Evolutionary conservation across 495 filamentous ascomycete species (phyloP), one percentile per base, ranked within the genome.

Genomic region (Baudoinia panamericana): DNA sequence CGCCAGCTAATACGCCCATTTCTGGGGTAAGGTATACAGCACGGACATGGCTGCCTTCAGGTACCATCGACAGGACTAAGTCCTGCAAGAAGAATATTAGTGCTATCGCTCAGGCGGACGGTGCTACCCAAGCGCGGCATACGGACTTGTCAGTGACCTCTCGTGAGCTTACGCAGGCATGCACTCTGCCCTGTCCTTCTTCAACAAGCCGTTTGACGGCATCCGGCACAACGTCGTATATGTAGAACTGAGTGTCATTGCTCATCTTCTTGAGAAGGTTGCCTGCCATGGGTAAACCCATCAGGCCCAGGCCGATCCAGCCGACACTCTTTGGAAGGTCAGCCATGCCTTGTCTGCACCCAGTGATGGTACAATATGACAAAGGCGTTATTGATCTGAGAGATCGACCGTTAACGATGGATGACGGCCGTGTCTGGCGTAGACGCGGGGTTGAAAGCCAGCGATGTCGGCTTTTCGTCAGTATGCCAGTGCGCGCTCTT

Each of bases 221-320:
- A 12, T 51, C 28, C 20, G 46, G 39, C 1, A 56, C 45, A 1
- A 68, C 57, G 36, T 70, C 67, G 42, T 54, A 68, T 3, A 70
- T 51, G 26, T 60, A 50, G 15, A 69, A 41, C 1, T 48, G 41
- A 1, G 57, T 48, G 13, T 48, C 41, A 2, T 35, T 23, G 7
- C 53, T 51, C 12, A 64, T 44, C 35, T 70, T 70, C 15, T 57
- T 50, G 3, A 54, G 44, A 21, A 70, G 46, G 35, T 68, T 58
- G 13, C 37, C 37, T 13, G 56, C 57, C 64, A 70, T 70, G 22
- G 58, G 63, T 24, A 51, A 56, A 7, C 67, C 67, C 67, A 69
- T 70, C n/a, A 54, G 50, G 4, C 66, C 67, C 1, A 69, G 57
- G 49, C 67, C 67, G 39, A 70, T 61, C 50, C 67, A 69, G 20